Percentiles rank a stretch among this genome's conserved stretches.
Conservation (phyloP, 805 yeast genomes). For the Candida sithepensis region DNA sequence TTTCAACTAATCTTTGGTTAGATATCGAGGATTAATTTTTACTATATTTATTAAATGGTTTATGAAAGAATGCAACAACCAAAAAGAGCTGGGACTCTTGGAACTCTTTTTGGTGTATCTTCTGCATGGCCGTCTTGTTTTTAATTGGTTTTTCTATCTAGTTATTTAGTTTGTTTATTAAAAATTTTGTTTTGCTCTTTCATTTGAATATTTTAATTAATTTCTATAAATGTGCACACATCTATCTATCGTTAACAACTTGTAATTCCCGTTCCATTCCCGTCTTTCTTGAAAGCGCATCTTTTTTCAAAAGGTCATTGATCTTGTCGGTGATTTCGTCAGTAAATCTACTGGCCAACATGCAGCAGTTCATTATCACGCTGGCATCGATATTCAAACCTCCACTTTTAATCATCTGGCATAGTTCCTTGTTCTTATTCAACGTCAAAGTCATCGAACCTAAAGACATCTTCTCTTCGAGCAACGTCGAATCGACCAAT, state of each 20-base stretch:
- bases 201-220: not conserved
- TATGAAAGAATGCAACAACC: not conserved
- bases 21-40: not conserved
- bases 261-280: constrained; percentile 25
- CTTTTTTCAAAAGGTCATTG: constrained; percentile 49
- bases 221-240: too few relatives aligned
- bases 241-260: constrained; percentile 30
- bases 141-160: not conserved
- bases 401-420: constrained; percentile 88
- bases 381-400: constrained; percentile 79
- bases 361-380: constrained; percentile 63
- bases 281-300: constrained; percentile 34
- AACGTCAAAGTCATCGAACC: constrained; percentile 83
- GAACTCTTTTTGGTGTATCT: not conserved
- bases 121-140: not conserved
- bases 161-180: not conserved
- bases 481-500: constrained; percentile 69
- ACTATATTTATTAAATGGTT: not conserved
- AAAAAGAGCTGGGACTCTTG: too few relatives aligned
- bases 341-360: constrained; percentile 61
- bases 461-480: constrained; percentile 73
- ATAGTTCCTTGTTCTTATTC: constrained; percentile 85
- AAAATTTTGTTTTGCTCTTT: not conserved
- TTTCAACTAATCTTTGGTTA: not conserved
- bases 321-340: constrained; percentile 63